phyloP scores from a whole-genome alignment of 345 rosid species.

The Nasturtium officinale region DNA sequence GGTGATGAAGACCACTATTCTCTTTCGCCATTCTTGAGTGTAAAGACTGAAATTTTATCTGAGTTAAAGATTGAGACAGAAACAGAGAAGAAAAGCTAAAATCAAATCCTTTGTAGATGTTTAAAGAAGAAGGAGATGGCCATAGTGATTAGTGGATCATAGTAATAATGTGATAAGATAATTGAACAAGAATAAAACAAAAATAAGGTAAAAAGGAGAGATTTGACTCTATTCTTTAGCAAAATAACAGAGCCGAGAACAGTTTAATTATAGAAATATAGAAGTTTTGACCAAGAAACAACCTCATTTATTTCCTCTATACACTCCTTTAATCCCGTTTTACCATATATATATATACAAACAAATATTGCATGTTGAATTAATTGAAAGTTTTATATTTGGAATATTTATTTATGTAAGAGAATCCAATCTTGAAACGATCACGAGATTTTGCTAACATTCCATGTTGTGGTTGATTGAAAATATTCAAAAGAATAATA shows the following conservation, averaged over 20 bases:
- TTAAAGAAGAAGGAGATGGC: constrained; percentile 5
- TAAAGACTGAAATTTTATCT: constrained; percentile 22
- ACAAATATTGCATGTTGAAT: constrained; percentile 15
- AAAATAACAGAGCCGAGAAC: constrained; percentile 25
- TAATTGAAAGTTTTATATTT: constrained; percentile 2
- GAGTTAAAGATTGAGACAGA: constrained; percentile 12
- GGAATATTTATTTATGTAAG: neutral
- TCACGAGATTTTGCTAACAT: neutral
- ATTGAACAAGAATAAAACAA: constrained; percentile 17
- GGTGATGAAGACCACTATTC: constrained; percentile 43
- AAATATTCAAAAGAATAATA: neutral
- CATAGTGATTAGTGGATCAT: neutral
- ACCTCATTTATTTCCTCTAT: constrained; percentile 60
- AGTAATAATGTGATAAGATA: constrained; percentile 24
- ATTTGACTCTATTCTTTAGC: constrained; percentile 33
- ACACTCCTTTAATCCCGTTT: constrained; percentile 35
- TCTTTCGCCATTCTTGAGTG: constrained; percentile 42
- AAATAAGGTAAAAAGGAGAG: constrained; percentile 8
- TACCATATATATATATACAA: constrained; percentile 23
- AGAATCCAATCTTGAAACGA: neutral
- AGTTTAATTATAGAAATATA: constrained; percentile 43
- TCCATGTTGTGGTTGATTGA: neutral
- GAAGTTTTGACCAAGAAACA: constrained; percentile 55
- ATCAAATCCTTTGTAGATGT: constrained; percentile 14
- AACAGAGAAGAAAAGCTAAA: constrained; percentile 19